These are phyloP conservation scores for Chlorella sp. DNA, from an alignment of 139 green algal genomes.

Conservation along the genomic window DNA sequence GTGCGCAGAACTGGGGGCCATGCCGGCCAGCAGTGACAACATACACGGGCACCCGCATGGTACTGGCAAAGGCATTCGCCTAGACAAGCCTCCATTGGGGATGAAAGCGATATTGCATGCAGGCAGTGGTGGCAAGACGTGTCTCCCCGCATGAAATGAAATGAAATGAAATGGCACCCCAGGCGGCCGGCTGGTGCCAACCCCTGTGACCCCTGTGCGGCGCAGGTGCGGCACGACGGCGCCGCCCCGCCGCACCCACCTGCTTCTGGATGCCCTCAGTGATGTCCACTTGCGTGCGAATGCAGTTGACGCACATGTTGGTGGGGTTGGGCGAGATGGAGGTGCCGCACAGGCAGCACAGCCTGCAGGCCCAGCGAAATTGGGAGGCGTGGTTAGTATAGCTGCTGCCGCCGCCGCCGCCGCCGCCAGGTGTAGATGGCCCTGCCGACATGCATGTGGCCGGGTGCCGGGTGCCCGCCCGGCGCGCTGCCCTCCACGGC, in stretches of 20 bases:
- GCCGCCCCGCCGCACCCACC: not conserved
- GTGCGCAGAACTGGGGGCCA: too few relatives aligned
- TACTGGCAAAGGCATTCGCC: too few relatives aligned
- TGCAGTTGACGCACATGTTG: conserved; percentile 99
- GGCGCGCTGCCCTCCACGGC: not conserved
- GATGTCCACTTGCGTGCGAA: conserved; percentile 97
- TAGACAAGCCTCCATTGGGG: too few relatives aligned
- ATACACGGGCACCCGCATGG: too few relatives aligned
- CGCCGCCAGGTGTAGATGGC: not conserved
- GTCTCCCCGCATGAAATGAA: too few relatives aligned
- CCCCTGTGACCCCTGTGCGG: not conserved
- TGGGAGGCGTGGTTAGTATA: not conserved
- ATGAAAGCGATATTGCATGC: too few relatives aligned
- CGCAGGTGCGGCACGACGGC: too few relatives aligned
- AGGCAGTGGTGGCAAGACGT: too few relatives aligned
- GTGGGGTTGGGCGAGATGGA: conserved; percentile 91
- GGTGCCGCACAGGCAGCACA: conserved; percentile 96
- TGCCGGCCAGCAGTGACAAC: too few relatives aligned
- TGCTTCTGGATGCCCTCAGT: conserved; percentile 95
- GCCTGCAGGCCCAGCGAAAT: conserved; percentile 39
- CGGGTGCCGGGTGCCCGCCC: not conserved
- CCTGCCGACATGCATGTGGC: not conserved
- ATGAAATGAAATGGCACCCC: too few relatives aligned
- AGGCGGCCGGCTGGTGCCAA: too few relatives aligned
- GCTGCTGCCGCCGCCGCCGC: not conserved